Conservation (phyloP, 2,329 filamentous ascomycete genomes). For the Chrysosporium queenslandicum region DNA sequence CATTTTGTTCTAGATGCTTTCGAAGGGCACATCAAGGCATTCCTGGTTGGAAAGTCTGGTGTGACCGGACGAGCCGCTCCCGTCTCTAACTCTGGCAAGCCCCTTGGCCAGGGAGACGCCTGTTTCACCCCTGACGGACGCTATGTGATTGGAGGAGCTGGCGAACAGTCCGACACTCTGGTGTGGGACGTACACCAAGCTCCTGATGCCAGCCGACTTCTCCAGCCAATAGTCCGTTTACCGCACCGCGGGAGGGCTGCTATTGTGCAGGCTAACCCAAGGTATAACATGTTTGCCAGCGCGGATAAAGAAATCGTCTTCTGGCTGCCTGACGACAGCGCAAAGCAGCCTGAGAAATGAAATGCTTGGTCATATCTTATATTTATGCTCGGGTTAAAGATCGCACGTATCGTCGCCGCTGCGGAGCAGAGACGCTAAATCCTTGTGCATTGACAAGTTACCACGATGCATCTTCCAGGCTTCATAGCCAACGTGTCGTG, state of each 20-base stretch:
- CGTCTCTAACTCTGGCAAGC: conserved; percentile 46
- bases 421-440: background rate
- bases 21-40: conserved; percentile 66
- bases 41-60: conserved; percentile 46
- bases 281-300: conserved; percentile 83
- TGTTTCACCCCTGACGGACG: conserved; percentile 85
- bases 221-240: conserved; percentile 34
- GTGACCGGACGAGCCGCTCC: conserved; percentile 42
- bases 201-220: conserved; percentile 45
- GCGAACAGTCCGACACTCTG: conserved; percentile 57
- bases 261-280: conserved; percentile 51
- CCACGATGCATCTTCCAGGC: too few species aligned
- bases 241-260: conserved; percentile 46
- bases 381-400: background rate
- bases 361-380: background rate
- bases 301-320: conserved; percentile 77
- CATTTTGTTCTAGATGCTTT: conserved; percentile 95
- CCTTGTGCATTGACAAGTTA: too few species aligned
- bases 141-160: conserved; percentile 73
- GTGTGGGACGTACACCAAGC: conserved; percentile 71
- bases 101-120: conserved; percentile 57
- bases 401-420: background rate
- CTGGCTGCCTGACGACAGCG: conserved; percentile 59
- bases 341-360: conserved; percentile 29
- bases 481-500: too few species aligned